phyloP scores from a whole-genome alignment of 441 rosid species.

The Euphorbia celastroides region DNA sequence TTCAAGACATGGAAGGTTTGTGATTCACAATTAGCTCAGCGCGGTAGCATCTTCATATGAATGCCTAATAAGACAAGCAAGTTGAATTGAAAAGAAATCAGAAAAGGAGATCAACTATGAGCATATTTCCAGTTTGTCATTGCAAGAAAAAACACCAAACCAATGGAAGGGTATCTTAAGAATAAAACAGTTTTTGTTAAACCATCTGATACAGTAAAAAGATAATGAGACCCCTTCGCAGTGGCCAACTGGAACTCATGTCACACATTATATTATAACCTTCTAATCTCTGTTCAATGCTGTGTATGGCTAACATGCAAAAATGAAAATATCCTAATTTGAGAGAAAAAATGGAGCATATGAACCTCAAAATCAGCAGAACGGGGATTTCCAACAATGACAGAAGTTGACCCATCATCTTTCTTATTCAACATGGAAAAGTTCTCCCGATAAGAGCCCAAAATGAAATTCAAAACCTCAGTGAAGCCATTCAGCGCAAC shows the following conservation, averaged over 20 bases:
- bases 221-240: not conserved
- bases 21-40: not conserved
- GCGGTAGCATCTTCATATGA: not conserved
- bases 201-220: not conserved
- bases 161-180: not conserved
- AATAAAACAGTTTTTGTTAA: not conserved
- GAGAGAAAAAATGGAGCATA: not conserved
- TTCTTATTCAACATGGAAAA: slow-evolving; percentile 59
- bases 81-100: not conserved
- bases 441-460: slow-evolving; percentile 69
- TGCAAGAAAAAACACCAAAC: no score
- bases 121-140: not conserved
- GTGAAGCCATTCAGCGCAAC: slow-evolving; percentile 73
- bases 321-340: not conserved
- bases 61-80: not conserved
- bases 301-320: no score
- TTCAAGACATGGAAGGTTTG: not conserved
- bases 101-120: not conserved
- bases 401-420: slow-evolving; percentile 56
- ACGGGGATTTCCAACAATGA: slow-evolving; percentile 74
- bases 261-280: not conserved
- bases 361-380: slow-evolving; percentile 94
- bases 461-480: slow-evolving; percentile 77
- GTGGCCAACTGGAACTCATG: not conserved
- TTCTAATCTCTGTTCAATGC: not conserved